Percentiles rank a stretch among this genome's conserved stretches.
These are phyloP conservation scores for Blastocystis sp. DNA, from an alignment of 352 stramenopile species.

Conservation along the genomic window DNA sequence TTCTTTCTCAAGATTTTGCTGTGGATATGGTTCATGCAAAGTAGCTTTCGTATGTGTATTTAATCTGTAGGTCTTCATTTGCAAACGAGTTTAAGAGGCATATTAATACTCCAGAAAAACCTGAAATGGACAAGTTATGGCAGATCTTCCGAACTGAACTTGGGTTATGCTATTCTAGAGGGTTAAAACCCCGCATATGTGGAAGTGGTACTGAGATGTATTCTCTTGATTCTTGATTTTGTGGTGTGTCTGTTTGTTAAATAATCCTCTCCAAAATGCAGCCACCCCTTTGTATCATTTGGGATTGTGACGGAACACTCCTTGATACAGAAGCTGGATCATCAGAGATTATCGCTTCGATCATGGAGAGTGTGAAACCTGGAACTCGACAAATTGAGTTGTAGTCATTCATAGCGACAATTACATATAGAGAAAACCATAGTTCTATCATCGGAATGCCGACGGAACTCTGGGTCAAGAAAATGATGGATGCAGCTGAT, in stretches of 20 bases:
- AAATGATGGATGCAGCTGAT: slow-evolving; percentile 48
- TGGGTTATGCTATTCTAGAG: not conserved
- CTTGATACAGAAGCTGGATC: slow-evolving; percentile 46
- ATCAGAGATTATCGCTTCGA: slow-evolving; percentile 38
- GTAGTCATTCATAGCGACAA: not conserved
- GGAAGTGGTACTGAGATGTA: not conserved
- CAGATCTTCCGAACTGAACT: slow-evolving; percentile 42
- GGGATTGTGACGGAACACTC: slow-evolving; percentile 59
- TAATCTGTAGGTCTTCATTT: slow-evolving; percentile 25
- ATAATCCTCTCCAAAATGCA: not conserved
- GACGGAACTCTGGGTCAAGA: slow-evolving; percentile 27
- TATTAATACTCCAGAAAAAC: slow-evolving; percentile 25
- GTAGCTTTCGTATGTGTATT: not conserved
- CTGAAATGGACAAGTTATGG: slow-evolving; percentile 48
- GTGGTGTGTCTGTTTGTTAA: slow-evolving; percentile 23
- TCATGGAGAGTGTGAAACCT: slow-evolving; percentile 49
- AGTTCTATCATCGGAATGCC: slow-evolving; percentile 52
- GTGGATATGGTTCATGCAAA: slow-evolving; percentile 26
- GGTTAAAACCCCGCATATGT: not conserved
- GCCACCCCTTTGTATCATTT: slow-evolving; percentile 37
- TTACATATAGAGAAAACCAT: slow-evolving; percentile 10
- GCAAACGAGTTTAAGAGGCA: slow-evolving; percentile 4
- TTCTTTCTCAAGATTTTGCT: slow-evolving; percentile 44
- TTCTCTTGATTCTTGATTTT: not conserved
- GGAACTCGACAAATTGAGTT: slow-evolving; percentile 25